Evolutionary conservation across 78 protist species (phyloP).

Genomic region (Anaeramoeba flamelloides): DNA sequence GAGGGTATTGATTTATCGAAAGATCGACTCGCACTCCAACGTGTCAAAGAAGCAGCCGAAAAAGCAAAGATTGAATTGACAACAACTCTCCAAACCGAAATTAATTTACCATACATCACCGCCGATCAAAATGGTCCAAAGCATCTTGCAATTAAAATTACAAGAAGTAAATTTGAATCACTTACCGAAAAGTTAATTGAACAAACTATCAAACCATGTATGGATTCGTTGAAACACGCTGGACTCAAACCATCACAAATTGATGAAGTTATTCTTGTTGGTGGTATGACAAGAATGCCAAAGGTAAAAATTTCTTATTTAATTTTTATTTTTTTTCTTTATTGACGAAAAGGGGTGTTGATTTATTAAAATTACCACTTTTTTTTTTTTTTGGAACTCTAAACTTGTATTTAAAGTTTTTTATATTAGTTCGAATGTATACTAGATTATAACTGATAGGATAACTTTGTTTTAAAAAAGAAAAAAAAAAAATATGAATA

Average conservation of each 20-base stretch:
- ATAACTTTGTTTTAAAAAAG: too few relatives aligned
- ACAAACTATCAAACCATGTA: conserved; percentile 73
- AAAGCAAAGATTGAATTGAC: conserved; percentile 90
- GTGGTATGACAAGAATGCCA: conserved; percentile 95
- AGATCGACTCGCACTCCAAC: conserved; percentile 10
- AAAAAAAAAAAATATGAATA: too few relatives aligned
- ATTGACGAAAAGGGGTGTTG: too few relatives aligned
- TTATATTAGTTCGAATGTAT: too few relatives aligned
- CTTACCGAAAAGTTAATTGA: conserved; percentile 51
- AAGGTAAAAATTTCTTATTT: conserved; percentile 78
- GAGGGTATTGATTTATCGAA: not conserved
- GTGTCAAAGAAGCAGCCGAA: conserved; percentile 94
- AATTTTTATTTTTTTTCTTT: too few relatives aligned
- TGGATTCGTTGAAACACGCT: conserved; percentile 78
- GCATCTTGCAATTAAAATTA: too few relatives aligned
- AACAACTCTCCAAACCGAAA: not conserved
- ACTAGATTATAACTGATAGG: too few relatives aligned
- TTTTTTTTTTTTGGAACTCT: too few relatives aligned
- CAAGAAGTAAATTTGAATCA: too few relatives aligned
- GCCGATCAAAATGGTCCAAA: conserved; percentile 86
- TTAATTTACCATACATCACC: conserved; percentile 94
- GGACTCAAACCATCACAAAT: conserved; percentile 47
- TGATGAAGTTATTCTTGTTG: conserved; percentile 89
- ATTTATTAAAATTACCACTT: too few relatives aligned
- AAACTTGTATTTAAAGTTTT: too few relatives aligned